Percentiles rank a stretch among this genome's conserved stretches.
These are phyloP conservation scores for Penicillium macrosclerotiorum DNA, from an alignment of 495 filamentous ascomycete genomes.

Conservation along the genomic window DNA sequence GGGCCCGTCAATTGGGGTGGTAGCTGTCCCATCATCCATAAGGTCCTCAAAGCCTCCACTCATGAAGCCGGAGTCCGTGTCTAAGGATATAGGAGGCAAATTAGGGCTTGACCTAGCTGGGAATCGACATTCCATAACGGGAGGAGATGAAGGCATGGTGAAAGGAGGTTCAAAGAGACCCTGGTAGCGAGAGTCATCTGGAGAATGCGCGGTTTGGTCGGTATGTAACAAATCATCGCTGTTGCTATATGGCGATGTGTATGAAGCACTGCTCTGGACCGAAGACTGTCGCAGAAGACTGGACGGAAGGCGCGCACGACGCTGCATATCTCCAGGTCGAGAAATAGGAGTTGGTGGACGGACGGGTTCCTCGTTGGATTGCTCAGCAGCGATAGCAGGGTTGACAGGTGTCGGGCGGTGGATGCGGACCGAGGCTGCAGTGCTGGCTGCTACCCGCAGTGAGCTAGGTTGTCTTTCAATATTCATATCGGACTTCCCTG, in stretches of 20 bases:
- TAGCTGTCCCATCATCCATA: conserved; percentile 49
- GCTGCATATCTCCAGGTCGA: conserved; percentile 29
- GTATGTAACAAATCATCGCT: conserved; percentile 35
- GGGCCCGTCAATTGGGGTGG: conserved; percentile 33
- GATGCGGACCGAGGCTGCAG: conserved; percentile 80
- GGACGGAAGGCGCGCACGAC: conserved; percentile 30
- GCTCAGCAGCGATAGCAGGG: conserved; percentile 46
- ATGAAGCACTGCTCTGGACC: conserved; percentile 28
- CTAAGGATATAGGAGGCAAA: conserved; percentile 60
- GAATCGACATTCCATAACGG: conserved; percentile 59
- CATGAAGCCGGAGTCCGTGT: conserved; percentile 78
- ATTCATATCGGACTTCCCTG: conserved; percentile 62
- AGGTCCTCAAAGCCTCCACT: conserved; percentile 66
- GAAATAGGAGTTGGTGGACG: conserved; percentile 81
- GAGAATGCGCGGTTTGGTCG: conserved; percentile 36
- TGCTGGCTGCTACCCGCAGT: conserved; percentile 83
- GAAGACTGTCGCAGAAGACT: conserved; percentile 49
- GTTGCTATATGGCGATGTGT: conserved; percentile 48
- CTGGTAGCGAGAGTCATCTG: conserved; percentile 48
- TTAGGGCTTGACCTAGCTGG: conserved; percentile 68
- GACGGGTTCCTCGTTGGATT: conserved; percentile 69
- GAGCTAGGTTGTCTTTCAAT: conserved; percentile 69
- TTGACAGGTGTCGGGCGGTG: conserved; percentile 71
- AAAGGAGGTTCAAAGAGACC: conserved; percentile 48
- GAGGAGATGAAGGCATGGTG: conserved; percentile 77